Conservation (phyloP, 257 asterid genomes). For the Solanum chmielewskii region DNA sequence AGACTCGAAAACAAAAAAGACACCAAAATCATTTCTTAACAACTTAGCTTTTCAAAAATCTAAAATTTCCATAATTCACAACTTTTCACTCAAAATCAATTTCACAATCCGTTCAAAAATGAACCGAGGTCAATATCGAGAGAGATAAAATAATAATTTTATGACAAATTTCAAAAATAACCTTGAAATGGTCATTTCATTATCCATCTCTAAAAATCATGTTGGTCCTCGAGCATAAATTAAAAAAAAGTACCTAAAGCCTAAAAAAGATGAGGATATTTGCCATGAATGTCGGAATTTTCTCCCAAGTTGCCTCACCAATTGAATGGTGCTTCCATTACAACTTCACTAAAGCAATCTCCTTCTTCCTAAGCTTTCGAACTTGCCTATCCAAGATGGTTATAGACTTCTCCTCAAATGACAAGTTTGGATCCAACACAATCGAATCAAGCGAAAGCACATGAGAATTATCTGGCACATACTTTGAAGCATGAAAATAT, state of each 20-base stretch:
- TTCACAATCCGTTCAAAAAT: too few relatives aligned
- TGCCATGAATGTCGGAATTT: not conserved
- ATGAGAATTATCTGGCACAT: not conserved
- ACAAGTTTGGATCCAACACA: not conserved
- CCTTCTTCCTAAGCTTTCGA: not conserved
- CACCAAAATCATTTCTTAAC: not conserved
- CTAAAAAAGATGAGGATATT: not conserved
- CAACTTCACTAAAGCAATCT: not conserved
- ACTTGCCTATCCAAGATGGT: not conserved
- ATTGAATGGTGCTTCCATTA: not conserved
- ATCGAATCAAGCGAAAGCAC: not conserved
- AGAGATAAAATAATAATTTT: not conserved
- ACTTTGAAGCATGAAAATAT: not conserved
- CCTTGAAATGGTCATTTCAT: not conserved
- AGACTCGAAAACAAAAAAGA: not conserved
- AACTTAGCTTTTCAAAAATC: not conserved
- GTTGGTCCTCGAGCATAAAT: not conserved
- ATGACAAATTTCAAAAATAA: too few relatives aligned
- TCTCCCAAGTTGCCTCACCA: not conserved
- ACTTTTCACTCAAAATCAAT: not conserved
- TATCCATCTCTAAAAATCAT: not conserved
- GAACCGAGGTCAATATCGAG: not conserved
- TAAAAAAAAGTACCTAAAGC: not conserved
- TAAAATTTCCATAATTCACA: not conserved
- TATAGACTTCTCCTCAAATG: not conserved